A percentile compares a stretch with the other conserved stretches of the same genome.
These are phyloP conservation scores for Chytriomyces confervae DNA, from an alignment of 192 early-diverging fungal genomes.

Conservation along the genomic window DNA sequence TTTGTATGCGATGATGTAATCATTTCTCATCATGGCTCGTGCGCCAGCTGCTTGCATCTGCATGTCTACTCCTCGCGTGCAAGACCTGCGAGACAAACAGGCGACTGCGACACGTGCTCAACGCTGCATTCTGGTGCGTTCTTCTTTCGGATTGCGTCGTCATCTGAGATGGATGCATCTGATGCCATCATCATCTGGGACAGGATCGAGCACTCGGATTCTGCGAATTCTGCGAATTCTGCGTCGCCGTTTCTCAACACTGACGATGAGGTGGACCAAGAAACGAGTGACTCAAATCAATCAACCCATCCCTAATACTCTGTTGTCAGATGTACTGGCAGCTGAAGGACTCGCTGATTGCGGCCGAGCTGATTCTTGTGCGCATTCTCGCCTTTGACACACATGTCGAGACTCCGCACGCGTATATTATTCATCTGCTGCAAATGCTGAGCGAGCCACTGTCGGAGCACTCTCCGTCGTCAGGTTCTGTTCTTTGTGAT, in stretches of 20 bases:
- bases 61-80: conserved; percentile 32
- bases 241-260: conserved; percentile 16
- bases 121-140: conserved; percentile 28
- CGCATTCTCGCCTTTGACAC: conserved; percentile 34
- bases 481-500: neutral
- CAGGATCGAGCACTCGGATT: conserved; percentile 12
- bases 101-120: conserved; percentile 36
- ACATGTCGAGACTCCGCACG: conserved; percentile 29
- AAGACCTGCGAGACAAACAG: conserved; percentile 30
- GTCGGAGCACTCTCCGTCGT: neutral
- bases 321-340: conserved; percentile 31
- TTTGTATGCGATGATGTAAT: neutral
- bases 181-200: neutral
- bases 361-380: conserved; percentile 31
- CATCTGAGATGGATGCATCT: too few species aligned
- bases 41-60: conserved; percentile 10
- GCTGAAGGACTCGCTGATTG: conserved; percentile 33
- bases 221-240: too few species aligned
- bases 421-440: conserved; percentile 12
- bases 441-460: conserved; percentile 6
- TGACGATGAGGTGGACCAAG: conserved; percentile 28
- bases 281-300: neutral
- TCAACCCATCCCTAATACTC: neutral
- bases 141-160: neutral
- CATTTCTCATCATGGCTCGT: neutral